Conservation (phyloP, 495 filamentous ascomycete species). For the Mytilinidion resinicola region DNA sequence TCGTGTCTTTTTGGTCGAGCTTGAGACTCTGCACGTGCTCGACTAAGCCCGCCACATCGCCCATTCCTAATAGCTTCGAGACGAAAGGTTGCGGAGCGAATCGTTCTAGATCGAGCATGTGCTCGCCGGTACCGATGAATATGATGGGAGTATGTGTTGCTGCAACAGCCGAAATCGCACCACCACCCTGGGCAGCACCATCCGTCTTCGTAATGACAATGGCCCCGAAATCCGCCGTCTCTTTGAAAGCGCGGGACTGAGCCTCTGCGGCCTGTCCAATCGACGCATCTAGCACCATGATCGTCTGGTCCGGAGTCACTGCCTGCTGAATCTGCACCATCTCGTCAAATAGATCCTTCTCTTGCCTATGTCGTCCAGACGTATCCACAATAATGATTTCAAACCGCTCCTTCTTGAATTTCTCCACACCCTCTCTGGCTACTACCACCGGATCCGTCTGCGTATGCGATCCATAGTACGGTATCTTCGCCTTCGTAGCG, state of each 20-base stretch:
- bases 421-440: constrained; percentile 87
- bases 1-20: constrained; percentile 95
- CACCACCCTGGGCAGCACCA: constrained; percentile 88
- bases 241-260: constrained; percentile 94
- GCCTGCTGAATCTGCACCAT: constrained; percentile 96
- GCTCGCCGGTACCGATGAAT: constrained; percentile 95
- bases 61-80: constrained; percentile 90
- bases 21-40: constrained; percentile 98
- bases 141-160: constrained; percentile 96
- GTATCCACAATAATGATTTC: constrained; percentile 99
- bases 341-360: constrained; percentile 90
- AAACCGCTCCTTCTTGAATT: constrained; percentile 98
- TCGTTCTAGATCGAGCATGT: constrained; percentile 88
- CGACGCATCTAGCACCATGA: constrained; percentile 93
- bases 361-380: constrained; percentile 86
- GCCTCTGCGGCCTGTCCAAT: constrained; percentile 95
- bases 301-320: constrained; percentile 90
- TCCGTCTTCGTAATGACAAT: constrained; percentile 99
- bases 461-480: constrained; percentile 92
- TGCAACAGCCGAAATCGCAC: constrained; percentile 96
- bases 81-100: constrained; percentile 90
- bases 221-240: constrained; percentile 92
- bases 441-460: constrained; percentile 94
- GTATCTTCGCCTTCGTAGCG: constrained; percentile 96
- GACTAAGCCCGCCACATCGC: constrained; percentile 88